Evolutionary conservation across 2,329 filamentous ascomycete species (phyloP).

Genomic region (Scedosporium boydii): DNA sequence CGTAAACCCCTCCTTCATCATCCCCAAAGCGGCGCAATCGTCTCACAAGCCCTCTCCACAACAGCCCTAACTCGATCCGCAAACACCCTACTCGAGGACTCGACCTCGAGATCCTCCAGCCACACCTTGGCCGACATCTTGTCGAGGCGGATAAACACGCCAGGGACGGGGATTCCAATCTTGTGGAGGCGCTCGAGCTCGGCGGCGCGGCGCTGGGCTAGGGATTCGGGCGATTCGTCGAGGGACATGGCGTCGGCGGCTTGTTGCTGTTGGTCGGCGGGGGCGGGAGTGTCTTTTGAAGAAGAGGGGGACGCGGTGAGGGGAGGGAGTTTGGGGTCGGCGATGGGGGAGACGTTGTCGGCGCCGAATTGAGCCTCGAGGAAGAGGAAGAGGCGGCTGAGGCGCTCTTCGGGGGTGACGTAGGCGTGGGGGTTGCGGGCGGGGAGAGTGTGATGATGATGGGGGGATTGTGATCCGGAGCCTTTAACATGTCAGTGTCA

Average conservation of each 20-base stretch:
- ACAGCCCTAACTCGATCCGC: slow-evolving; percentile 80
- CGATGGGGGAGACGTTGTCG: slow-evolving; percentile 71
- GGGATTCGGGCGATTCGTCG: slow-evolving; percentile 30
- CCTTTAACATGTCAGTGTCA: not conserved
- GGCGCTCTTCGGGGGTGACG: slow-evolving; percentile 62
- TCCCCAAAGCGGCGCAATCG: slow-evolving; percentile 65
- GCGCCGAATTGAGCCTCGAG: slow-evolving; percentile 92
- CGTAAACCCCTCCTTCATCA: slow-evolving; percentile 16
- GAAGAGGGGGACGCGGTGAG: slow-evolving; percentile 17
- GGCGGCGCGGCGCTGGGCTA: slow-evolving; percentile 47
- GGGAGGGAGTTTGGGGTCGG: slow-evolving; percentile 46
- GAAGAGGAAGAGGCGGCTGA: slow-evolving; percentile 86
- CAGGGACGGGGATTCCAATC: slow-evolving; percentile 83
- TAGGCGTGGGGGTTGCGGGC: slow-evolving; percentile 62
- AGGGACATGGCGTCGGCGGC: slow-evolving; percentile 19
- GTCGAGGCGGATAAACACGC: slow-evolving; percentile 77
- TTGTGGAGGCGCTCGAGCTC: slow-evolving; percentile 74
- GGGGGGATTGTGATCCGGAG: slow-evolving; percentile 20
- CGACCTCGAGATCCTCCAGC: slow-evolving; percentile 86
- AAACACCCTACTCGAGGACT: slow-evolving; percentile 69
- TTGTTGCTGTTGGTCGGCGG: slow-evolving; percentile 11
- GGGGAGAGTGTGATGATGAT: slow-evolving; percentile 27
- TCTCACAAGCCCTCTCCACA: slow-evolving; percentile 81
- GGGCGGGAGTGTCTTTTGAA: slow-evolving; percentile 11
- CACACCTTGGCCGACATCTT: slow-evolving; percentile 82